Conservation (phyloP, 23 red algal genomes). For the Gracilaria gracilis region DNA sequence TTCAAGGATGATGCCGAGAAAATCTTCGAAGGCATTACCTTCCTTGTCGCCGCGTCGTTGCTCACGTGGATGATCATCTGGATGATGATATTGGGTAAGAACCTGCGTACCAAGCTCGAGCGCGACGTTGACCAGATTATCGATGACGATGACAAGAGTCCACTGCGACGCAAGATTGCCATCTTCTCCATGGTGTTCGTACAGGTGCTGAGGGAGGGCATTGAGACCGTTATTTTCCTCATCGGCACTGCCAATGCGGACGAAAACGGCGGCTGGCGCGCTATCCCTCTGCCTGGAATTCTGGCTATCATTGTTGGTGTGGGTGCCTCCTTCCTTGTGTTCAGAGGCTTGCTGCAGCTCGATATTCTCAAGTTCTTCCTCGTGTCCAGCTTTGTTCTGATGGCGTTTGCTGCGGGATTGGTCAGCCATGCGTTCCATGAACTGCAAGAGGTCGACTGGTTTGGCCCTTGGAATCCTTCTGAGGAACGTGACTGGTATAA, state of each 20-base stretch:
- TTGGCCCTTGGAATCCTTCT: slow-evolving; percentile 64
- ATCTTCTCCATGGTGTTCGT: slow-evolving; percentile 85
- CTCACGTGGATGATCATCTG: slow-evolving; percentile 94
- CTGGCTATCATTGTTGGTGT: slow-evolving; percentile 76
- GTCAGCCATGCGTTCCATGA: slow-evolving; percentile 80
- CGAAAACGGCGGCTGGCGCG: slow-evolving; percentile 74
- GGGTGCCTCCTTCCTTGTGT: slow-evolving; percentile 58
- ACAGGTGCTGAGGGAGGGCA: slow-evolving; percentile 82
- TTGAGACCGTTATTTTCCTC: slow-evolving; percentile 88
- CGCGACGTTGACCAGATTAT: slow-evolving; percentile 55
- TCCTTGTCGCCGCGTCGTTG: slow-evolving; percentile 71
- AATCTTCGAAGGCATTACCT: slow-evolving; percentile 84
- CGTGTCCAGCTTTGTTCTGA: slow-evolving; percentile 69
- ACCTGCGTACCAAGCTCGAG: slow-evolving; percentile 75
- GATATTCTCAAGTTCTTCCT: slow-evolving; percentile 84
- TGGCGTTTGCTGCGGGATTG: slow-evolving; percentile 88
- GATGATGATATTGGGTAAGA: slow-evolving; percentile 89
- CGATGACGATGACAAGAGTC: slow-evolving; percentile 36
- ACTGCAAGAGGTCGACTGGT: slow-evolving; percentile 79
- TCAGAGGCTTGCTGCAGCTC: slow-evolving; percentile 72
- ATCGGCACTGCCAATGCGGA: slow-evolving; percentile 61
- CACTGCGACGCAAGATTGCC: slow-evolving; percentile 30
- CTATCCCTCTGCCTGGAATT: slow-evolving; percentile 76
- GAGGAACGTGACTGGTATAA: slow-evolving; percentile 83
- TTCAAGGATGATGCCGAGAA: slow-evolving; percentile 66